Evolutionary conservation across 2,329 filamentous ascomycete species (phyloP), one percentile per base, ranked within the genome.

Genomic region (Zymoseptoria ardabiliae): DNA sequence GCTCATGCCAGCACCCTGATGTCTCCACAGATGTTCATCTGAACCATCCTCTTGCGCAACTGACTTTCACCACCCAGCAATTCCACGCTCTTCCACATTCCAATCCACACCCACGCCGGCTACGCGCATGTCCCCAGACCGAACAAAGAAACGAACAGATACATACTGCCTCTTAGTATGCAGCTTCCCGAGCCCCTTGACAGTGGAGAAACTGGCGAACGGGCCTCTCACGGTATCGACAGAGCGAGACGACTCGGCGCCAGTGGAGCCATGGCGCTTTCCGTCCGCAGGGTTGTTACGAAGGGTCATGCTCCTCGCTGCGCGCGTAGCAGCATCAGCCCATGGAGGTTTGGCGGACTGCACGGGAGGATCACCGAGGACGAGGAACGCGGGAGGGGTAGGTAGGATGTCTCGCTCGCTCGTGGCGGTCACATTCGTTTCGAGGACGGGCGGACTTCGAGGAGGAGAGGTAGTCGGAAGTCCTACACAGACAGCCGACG

Each of bases 201-300:
- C 61, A 30, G 58, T 56, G 28, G 57, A 59, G 57, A 64, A 65
- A 50, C 61, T 63, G 51, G 45, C 58, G 54, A 68, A 69, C 19
- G 67, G 79, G 2, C 81, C 85, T 73, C 81, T 82, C 66, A 87
- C 79, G 57, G 88, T 91, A 69, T 84, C 82, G 70, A 80, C 82
- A 62, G 86, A 89, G 68, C 82, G 82, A 75, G 82, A 84, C 77
- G 85, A 89, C 69, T 85, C 82, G 70, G 82, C 83, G 76, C 82
- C 84, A 65, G 81, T 77, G 65, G 85, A 86, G 77, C 82, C 85
- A 81, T 87, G 82, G 76, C 85, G 86, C 75, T 80, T 79, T 69
- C 76, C 75, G 69, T 78, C 77, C 45, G 63, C 28, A 35, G 57
- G 25, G 57, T 54, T 57, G 55, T 50, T 61, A 54, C 60, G 62